Evolutionary conservation across 352 stramenopile genomes (phyloP), one percentile per base, ranked within the genome.

Genomic region (Pythium monospermum): DNA sequence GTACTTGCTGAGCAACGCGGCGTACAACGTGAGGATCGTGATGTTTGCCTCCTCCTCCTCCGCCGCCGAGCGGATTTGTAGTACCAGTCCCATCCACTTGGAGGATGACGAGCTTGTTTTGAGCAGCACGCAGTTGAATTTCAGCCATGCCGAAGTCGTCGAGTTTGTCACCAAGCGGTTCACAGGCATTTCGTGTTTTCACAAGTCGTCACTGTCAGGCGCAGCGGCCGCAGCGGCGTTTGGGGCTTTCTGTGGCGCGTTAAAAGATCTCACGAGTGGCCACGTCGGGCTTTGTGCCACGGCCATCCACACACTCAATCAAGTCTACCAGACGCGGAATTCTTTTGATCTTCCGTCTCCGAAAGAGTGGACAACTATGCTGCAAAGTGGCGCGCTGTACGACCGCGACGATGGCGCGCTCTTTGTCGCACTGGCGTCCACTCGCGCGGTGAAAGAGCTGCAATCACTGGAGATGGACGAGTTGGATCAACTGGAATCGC

Each of bases 141-240:
- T 55, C 15, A 43, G 33, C 2, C 33, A 30, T 5, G 48, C 22
- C 11, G 52, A 60, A 60, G 30, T 54, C 12, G 1, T n/a, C 53
- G 52, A 60, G 47, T 53, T 45, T 23, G 52, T 60, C 10, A 43
- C 4, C 27, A 60, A 60, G 44, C 44, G 40, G 38, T 60, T 60
- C 47, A n/a, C n/a, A n/a, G n/a, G n/a, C n/a, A n/a, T n/a, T n/a
- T n/a, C n/a, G n/a, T n/a, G n/a, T n/a, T n/a, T n/a, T n/a, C n/a
- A n/a, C n/a, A n/a, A n/a, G n/a, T 18, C 6, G 8, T 41, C 37
- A 6, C 6, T 47, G 6, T 10, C 4, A 31, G 33, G 2, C 31
- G 40, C 6, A 35, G 7, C 30, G 30, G 8, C 30, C 8, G 8
- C 8, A 15, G 30, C 30, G 39, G 18, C 21, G 15, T 54, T 47